Evolutionary conservation across 306 rosid species (phyloP).

Genomic region (Quercus alba): DNA sequence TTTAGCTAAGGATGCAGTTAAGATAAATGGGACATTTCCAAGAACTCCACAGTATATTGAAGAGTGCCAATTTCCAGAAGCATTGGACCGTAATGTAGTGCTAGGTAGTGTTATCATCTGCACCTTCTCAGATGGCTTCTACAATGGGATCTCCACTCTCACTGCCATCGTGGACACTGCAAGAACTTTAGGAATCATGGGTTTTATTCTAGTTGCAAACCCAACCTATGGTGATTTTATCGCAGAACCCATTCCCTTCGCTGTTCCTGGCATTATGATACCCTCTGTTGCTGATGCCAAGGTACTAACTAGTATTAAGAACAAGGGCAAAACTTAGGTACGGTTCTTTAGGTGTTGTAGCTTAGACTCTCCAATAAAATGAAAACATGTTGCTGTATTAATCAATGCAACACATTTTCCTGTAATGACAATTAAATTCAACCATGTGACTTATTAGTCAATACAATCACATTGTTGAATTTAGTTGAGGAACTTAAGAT

Average conservation of each 20-base stretch:
- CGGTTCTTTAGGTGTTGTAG: background rate
- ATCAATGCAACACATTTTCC: too few relatives aligned
- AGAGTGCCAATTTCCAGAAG: constrained; percentile 85
- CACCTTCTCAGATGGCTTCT: constrained; percentile 73
- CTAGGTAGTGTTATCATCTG: constrained; percentile 60
- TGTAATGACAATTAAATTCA: too few relatives aligned
- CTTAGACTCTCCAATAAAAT: too few relatives aligned
- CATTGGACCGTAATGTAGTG: constrained; percentile 46
- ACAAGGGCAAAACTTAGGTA: too few relatives aligned
- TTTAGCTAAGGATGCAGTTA: constrained; percentile 70
- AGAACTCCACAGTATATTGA: constrained; percentile 42
- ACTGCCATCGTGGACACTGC: constrained; percentile 53
- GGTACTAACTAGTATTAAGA: constrained; percentile 33
- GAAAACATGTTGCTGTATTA: too few relatives aligned
- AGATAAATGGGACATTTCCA: constrained; percentile 46
- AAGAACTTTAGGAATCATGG: constrained; percentile 44
- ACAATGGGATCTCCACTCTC: constrained; percentile 56
- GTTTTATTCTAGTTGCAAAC: constrained; percentile 62
- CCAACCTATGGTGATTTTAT: constrained; percentile 64
- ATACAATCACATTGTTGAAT: too few relatives aligned
- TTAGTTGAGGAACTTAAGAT: too few relatives aligned
- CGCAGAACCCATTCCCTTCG: constrained; percentile 67
- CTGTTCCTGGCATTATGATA: constrained; percentile 61
- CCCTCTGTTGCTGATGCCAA: constrained; percentile 54
- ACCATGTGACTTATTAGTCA: too few relatives aligned